Evolutionary conservation across 441 rosid genomes (phyloP), one percentile per base, ranked within the genome.

Genomic region (Syzygium syzygioides): DNA sequence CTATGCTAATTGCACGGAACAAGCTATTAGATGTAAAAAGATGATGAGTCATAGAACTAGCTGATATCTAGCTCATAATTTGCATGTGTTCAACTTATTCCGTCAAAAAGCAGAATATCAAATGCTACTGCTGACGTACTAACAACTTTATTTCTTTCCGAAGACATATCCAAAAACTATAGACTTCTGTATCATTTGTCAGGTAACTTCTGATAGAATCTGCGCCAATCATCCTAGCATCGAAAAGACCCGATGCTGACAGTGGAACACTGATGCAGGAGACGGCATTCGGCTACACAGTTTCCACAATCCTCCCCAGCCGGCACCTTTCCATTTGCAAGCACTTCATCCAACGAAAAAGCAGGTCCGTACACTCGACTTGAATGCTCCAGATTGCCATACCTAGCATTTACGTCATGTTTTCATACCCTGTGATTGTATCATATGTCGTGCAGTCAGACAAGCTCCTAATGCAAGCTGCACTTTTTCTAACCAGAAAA

Each of bases 271-370:
- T 76, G 64, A 54, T 90, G 92, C 90, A 94, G 95, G 88, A 93
- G 91, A 86, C 88, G 91, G 91, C 87, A 62, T 87, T 85, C 87
- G 18, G 60, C 79, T 34, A 88, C 85, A 10, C 88, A 87, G 12
- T 92, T 93, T 89, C 94, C 95, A 87, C 91, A 90, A 85, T 56
- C 89, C 90, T 79, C 85, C 53, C 32, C 88, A 34, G 91, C 83
- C 87, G 92, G 92, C 89, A 66, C 90, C 37, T 94, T 92, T 86
- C 86, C 93, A 15, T 93, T 94, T 54, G 64, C 93, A 32, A 88
- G 91, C 76, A 90, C 84, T 84, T 86, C 91, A 54, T 91, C 50
- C 90, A 92, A 88, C 90, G 89, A 87, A 88, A 91, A 66, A 86
- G 87, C 91, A 91, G 95, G 94, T 93, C 90, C n/a, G 54, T 85